Evolutionary conservation across 345 rosid genomes (phyloP).

Genomic region (Chamaenerion angustifolium): DNA sequence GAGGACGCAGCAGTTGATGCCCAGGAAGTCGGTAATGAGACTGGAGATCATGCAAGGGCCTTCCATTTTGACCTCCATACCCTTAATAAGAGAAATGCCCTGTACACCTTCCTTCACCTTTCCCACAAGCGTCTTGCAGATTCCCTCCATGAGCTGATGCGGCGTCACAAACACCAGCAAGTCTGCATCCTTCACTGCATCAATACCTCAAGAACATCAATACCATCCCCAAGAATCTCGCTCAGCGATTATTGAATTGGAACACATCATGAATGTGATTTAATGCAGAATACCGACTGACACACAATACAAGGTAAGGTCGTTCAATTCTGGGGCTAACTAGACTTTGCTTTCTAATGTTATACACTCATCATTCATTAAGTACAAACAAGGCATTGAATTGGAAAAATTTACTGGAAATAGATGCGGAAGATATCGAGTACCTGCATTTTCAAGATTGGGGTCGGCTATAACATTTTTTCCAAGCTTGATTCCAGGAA

Average conservation of each 20-base stretch:
- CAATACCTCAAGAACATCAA: not conserved
- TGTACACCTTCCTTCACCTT: slow-evolving; percentile 44
- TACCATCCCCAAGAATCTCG: too few relatives aligned
- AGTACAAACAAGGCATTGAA: too few relatives aligned
- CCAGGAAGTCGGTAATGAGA: slow-evolving; percentile 60
- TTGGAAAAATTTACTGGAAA: too few relatives aligned
- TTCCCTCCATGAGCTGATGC: slow-evolving; percentile 81
- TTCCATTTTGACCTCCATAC: slow-evolving; percentile 91
- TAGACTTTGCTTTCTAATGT: too few relatives aligned
- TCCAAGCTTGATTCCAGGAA: slow-evolving; percentile 86
- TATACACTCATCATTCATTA: too few relatives aligned
- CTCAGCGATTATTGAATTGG: too few relatives aligned
- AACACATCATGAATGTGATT: too few relatives aligned
- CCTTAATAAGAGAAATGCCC: slow-evolving; percentile 89
- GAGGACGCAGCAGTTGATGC: slow-evolving; percentile 69
- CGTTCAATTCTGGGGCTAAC: too few relatives aligned
- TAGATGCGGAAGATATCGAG: slow-evolving; percentile 2
- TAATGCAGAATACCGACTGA: too few relatives aligned
- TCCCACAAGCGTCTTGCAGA: slow-evolving; percentile 70
- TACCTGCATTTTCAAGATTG: slow-evolving; percentile 78
- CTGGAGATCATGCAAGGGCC: slow-evolving; percentile 93
- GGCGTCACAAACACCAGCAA: slow-evolving; percentile 94
- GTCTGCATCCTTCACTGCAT: slow-evolving; percentile 67
- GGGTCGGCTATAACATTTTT: slow-evolving; percentile 75
- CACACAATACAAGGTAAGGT: too few relatives aligned